Evolutionary conservation across 1,284 basidiomycete species (phyloP).

Genomic region (Albatrellus sp.): DNA sequence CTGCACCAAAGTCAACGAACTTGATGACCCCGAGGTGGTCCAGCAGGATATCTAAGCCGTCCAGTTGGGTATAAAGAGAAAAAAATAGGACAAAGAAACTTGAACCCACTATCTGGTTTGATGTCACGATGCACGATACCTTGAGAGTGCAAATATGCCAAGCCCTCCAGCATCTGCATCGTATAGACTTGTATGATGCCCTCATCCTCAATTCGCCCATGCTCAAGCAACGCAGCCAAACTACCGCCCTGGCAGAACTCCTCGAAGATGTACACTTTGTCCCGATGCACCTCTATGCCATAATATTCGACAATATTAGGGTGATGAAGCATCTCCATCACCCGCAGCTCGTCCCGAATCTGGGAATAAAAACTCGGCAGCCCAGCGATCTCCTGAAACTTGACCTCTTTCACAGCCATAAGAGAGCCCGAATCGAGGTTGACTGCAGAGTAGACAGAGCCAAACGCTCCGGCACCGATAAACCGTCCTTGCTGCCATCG

Average conservation of each 20-base stretch:
- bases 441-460: slow-evolving; percentile 95
- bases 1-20: slow-evolving; percentile 97
- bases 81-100: not conserved
- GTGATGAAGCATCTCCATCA: slow-evolving; percentile 98
- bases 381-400: slow-evolving; percentile 87
- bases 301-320: slow-evolving; percentile 99
- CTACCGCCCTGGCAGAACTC: slow-evolving; percentile 98
- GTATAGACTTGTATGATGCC: slow-evolving; percentile 93
- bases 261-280: slow-evolving; percentile 99
- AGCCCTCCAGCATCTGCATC: slow-evolving; percentile 92
- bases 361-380: slow-evolving; percentile 80
- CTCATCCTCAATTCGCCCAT: slow-evolving; percentile 95
- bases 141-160: slow-evolving; percentile 88
- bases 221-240: slow-evolving; percentile 81
- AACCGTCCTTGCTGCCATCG: slow-evolving; percentile 98
- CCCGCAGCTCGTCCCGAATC: slow-evolving; percentile 93
- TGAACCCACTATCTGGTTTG: slow-evolving; percentile 89
- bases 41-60: slow-evolving; percentile 76
- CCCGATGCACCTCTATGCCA: slow-evolving; percentile 97
- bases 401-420: slow-evolving; percentile 99
- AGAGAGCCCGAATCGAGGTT: slow-evolving; percentile 94
- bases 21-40: slow-evolving; percentile 94
- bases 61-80: not conserved
- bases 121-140: slow-evolving; percentile 95
- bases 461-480: slow-evolving; percentile 96